Evolutionary conservation across 148 eudicot species (phyloP).

Genomic region (Mesembryanthemum crystallinum): DNA sequence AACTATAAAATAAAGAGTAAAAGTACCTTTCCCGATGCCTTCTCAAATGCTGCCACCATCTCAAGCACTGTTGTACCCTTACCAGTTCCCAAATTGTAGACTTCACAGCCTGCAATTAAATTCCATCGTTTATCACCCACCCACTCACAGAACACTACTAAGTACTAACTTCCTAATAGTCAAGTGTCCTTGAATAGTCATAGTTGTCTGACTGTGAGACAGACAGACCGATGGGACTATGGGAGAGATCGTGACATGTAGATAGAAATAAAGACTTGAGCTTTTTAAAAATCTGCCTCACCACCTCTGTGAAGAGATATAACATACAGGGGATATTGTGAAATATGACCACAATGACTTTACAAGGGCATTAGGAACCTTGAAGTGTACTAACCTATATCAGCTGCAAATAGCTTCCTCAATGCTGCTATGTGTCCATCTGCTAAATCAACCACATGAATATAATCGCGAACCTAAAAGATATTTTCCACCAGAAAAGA

Average conservation of each 20-base stretch:
- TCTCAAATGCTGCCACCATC: constrained; percentile 98
- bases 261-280: neutral
- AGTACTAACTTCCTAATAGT: neutral
- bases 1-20: constrained; percentile 3
- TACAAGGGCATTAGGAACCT: neutral
- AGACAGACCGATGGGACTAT: neutral
- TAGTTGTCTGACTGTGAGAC: neutral
- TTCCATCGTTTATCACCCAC: neutral
- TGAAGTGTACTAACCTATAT: constrained; percentile 46
- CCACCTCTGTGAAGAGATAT: no score
- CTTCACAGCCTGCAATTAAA: constrained; percentile 73
- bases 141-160: neutral
- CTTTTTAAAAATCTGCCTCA: neutral
- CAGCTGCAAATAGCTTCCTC: constrained; percentile 62
- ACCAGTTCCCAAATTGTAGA: constrained; percentile 94
- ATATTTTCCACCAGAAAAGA: constrained; percentile 7
- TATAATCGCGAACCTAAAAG: constrained; percentile 89
- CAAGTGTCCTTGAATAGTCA: neutral
- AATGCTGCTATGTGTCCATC: constrained; percentile 95
- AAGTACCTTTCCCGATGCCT: constrained; percentile 90
- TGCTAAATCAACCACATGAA: constrained; percentile 96
- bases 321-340: neutral
- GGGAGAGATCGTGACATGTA: neutral
- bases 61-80: constrained; percentile 91
- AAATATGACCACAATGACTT: neutral